These are phyloP conservation scores for Talaromyces thailandensis DNA, from an alignment of 495 filamentous ascomycete species.

Conservation along the genomic window DNA sequence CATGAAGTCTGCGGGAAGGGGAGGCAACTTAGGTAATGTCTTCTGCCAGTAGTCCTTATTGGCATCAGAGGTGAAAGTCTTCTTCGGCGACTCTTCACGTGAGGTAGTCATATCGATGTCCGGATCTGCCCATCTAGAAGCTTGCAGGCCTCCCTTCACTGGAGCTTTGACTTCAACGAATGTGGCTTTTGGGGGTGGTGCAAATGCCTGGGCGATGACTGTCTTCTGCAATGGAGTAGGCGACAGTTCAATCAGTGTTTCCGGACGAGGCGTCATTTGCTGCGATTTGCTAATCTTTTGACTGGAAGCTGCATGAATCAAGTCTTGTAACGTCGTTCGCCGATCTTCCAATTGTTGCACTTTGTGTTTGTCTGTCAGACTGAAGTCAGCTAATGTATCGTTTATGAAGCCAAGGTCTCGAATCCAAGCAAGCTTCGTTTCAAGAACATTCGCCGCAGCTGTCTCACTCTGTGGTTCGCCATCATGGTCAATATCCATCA, in stretches of 20 bases:
- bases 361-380: background rate
- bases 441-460: too few relatives aligned
- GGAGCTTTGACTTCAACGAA: background rate
- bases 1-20: background rate
- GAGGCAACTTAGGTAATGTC: background rate
- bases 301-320: background rate
- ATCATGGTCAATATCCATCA: background rate
- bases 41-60: conserved; percentile 1
- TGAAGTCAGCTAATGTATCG: background rate
- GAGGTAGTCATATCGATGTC: background rate
- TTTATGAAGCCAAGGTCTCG: background rate
- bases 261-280: background rate
- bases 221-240: background rate
- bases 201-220: background rate
- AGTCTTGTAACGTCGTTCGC: background rate
- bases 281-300: background rate
- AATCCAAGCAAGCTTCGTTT: background rate
- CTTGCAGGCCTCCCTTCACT: background rate
- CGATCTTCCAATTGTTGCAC: background rate
- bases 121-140: background rate
- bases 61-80: background rate
- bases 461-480: background rate
- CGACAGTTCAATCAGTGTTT: background rate
- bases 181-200: background rate
- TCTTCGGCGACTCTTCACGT: background rate